A percentile compares a stretch with the other conserved stretches of the same genome.
Evolutionary conservation across 108 stramenopile genomes (phyloP).

Genomic region (Schizochytrium sp.): DNA sequence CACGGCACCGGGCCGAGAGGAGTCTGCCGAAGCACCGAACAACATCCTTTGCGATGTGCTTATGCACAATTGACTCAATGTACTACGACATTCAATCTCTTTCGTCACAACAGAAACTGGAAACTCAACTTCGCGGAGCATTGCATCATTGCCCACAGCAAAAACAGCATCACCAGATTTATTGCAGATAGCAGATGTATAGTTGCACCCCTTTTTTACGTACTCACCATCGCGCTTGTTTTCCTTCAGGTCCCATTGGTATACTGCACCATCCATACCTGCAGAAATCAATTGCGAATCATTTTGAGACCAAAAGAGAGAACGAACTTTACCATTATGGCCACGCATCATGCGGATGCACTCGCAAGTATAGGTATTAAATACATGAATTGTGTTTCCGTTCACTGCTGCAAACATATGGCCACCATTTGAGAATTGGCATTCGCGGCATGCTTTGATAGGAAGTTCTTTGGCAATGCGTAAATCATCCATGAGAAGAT

Average conservation of each 20-base stretch:
- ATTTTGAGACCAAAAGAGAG: conserved; percentile 72
- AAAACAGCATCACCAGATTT: conserved; percentile 67
- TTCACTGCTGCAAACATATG: conserved; percentile 75
- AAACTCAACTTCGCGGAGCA: conserved; percentile 74
- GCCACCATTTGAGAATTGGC: conserved; percentile 74
- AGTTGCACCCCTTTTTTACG: conserved; percentile 76
- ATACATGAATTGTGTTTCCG: conserved; percentile 69
- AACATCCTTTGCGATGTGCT: conserved; percentile 71
- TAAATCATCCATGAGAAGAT: conserved; percentile 79
- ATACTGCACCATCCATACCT: conserved; percentile 74
- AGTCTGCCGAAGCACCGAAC: conserved; percentile 73
- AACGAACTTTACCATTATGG: conserved; percentile 74
- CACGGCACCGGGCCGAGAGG: conserved; percentile 72
- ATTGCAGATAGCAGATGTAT: conserved; percentile 70
- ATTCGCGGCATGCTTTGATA: conserved; percentile 70
- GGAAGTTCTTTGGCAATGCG: conserved; percentile 68
- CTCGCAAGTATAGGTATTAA: conserved; percentile 74
- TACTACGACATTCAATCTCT: conserved; percentile 69
- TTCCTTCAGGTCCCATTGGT: conserved; percentile 72
- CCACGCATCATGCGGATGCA: conserved; percentile 71
- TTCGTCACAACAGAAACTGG: conserved; percentile 70
- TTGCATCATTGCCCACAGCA: conserved; percentile 72
- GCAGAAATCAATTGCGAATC: conserved; percentile 72
- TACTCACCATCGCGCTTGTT: conserved; percentile 75
- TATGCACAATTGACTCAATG: conserved; percentile 70